Conservation (phyloP, 164 flowering plant genomes). For the Berberis thunbergii region DNA sequence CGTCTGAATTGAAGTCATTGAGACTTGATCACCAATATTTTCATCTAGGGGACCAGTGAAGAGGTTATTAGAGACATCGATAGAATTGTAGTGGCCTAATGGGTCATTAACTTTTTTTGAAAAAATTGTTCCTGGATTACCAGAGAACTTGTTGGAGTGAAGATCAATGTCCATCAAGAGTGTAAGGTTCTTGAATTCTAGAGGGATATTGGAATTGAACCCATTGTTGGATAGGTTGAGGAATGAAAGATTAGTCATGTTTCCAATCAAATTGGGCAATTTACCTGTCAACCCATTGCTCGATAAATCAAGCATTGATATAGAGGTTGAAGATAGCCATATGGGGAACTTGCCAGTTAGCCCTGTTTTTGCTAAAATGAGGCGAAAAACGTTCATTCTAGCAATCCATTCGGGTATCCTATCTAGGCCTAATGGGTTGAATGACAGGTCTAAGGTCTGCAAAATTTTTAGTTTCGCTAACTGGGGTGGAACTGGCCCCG, state of each 20-base stretch:
- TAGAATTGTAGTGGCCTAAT: slow-evolving; percentile 33
- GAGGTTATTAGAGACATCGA: slow-evolving; percentile 45
- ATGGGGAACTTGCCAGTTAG: not conserved
- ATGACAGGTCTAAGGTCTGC: slow-evolving; percentile 50
- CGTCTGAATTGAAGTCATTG: slow-evolving; percentile 23
- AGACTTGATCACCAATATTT: slow-evolving; percentile 19
- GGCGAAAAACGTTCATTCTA: slow-evolving; percentile 1
- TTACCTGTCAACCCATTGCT: not conserved
- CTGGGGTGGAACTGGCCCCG: slow-evolving; percentile 42
- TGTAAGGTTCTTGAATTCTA: slow-evolving; percentile 36
- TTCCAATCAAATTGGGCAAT: not conserved
- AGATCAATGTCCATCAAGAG: slow-evolving; percentile 53
- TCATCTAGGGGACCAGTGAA: slow-evolving; percentile 42
- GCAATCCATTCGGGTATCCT: slow-evolving; percentile 40
- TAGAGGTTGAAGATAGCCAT: not conserved
- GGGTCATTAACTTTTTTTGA: slow-evolving; percentile 25
- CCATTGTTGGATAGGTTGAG: slow-evolving; percentile 66
- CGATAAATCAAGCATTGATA: not conserved
- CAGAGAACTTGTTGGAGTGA: slow-evolving; percentile 49
- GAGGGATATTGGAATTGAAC: slow-evolving; percentile 45
- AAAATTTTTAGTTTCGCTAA: slow-evolving; percentile 24
- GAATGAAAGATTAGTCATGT: slow-evolving; percentile 8
- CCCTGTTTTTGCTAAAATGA: not conserved
- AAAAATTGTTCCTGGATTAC: slow-evolving; percentile 25
- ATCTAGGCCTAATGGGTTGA: slow-evolving; percentile 40